Percentiles rank a stretch among this genome's conserved stretches.
Evolutionary conservation across 345 rosid genomes (phyloP).

Genomic region (Syzygium aqueum): DNA sequence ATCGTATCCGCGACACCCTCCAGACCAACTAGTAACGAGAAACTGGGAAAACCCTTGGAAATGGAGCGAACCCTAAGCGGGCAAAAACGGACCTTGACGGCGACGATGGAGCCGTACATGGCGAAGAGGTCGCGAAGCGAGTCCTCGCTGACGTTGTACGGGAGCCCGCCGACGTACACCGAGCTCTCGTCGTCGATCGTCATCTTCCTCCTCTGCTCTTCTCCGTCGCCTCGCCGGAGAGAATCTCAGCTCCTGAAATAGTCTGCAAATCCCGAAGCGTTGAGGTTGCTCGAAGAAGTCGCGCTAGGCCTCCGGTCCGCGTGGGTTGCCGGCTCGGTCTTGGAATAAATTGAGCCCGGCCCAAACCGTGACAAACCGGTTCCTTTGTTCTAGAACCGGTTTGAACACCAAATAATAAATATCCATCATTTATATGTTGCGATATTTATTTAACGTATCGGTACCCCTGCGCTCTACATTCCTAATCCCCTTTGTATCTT

Average conservation of each 20-base stretch:
- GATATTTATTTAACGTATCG: too few species aligned
- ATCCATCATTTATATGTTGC: too few species aligned
- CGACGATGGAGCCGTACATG: constrained; percentile 55
- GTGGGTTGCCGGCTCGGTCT: not conserved
- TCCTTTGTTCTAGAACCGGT: not conserved
- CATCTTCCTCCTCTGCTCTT: constrained; percentile 22
- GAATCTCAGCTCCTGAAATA: not conserved
- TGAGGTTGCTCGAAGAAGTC: not conserved
- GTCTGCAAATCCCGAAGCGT: not conserved
- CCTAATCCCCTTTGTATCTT: too few species aligned
- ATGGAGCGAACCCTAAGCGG: not conserved
- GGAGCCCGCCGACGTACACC: constrained; percentile 87
- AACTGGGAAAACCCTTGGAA: not conserved
- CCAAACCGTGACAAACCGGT: not conserved
- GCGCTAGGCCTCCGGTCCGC: not conserved
- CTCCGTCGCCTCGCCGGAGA: not conserved
- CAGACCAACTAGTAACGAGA: not conserved
- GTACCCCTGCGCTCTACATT: too few species aligned
- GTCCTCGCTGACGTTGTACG: constrained; percentile 62
- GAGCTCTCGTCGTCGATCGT: constrained; percentile 78
- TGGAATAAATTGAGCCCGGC: not conserved
- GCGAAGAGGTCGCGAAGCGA: constrained; percentile 53
- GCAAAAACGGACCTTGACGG: constrained; percentile 47
- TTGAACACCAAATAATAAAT: too few species aligned
- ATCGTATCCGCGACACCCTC: not conserved